These are phyloP conservation scores for Peterozyma xylosa DNA, from an alignment of 805 yeast species.

Conservation along the genomic window DNA sequence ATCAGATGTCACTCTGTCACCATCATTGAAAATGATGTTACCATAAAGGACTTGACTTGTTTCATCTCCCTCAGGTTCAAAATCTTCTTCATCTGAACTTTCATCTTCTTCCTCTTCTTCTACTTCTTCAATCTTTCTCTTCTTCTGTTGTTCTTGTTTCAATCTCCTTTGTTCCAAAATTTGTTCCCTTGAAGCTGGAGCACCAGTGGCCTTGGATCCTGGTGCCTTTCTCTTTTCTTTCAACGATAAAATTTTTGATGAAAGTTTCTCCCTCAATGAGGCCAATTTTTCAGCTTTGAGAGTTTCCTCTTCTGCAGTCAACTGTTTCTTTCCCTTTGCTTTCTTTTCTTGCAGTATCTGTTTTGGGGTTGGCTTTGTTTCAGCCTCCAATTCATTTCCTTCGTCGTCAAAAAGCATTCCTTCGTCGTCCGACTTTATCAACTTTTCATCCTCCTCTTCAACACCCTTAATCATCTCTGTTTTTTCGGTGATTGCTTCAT, in stretches of 20 bases:
- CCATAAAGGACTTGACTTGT: slow-evolving; percentile 57
- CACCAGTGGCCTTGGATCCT: slow-evolving; percentile 73
- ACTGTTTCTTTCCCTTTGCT: slow-evolving; percentile 14
- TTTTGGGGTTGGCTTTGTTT: slow-evolving; percentile 5
- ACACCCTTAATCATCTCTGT: slow-evolving; percentile 11
- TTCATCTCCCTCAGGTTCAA: slow-evolving; percentile 24
- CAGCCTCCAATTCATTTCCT: slow-evolving; percentile 39
- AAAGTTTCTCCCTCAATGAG: slow-evolving; percentile 70
- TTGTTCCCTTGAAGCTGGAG: slow-evolving; percentile 80
- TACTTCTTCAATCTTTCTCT: slow-evolving; percentile 15
- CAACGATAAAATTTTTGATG: slow-evolving; percentile 60
- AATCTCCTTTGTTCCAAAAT: slow-evolving; percentile 58
- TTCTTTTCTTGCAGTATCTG: slow-evolving; percentile 5
- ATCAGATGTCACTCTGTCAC: slow-evolving; percentile 73
- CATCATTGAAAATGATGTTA: slow-evolving; percentile 76
- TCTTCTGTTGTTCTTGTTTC: slow-evolving; percentile 29
- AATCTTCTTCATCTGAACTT: slow-evolving; percentile 27
- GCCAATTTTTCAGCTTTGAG: slow-evolving; percentile 48
- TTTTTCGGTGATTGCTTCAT: slow-evolving; percentile 41
- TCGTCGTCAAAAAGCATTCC: slow-evolving; percentile 63
- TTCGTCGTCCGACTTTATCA: slow-evolving; percentile 6
- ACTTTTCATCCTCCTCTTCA: slow-evolving; percentile 8
- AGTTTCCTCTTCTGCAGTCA: slow-evolving; percentile 40
- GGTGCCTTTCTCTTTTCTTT: slow-evolving; percentile 87
- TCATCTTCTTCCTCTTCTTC: slow-evolving; percentile 26